Conservation (phyloP, 2,329 filamentous ascomycete species). For the Monilinia fructicola region DNA sequence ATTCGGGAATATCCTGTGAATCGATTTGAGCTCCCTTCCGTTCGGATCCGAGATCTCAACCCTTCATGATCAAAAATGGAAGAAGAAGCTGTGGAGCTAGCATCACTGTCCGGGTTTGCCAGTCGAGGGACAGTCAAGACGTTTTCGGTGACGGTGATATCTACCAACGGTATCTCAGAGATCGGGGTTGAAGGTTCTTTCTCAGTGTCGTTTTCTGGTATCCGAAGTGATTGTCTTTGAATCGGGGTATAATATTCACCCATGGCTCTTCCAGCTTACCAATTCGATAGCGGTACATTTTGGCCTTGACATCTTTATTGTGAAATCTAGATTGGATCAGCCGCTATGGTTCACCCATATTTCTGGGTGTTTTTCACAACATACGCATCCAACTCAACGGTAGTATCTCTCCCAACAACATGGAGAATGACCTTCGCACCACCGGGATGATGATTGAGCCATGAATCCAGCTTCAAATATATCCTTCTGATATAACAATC, state of each 20-base stretch:
- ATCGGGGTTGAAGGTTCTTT: constrained; percentile 13
- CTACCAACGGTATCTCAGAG: constrained; percentile 5
- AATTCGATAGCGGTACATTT: constrained; percentile 80
- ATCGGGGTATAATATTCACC: constrained; percentile 90
- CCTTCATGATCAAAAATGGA: constrained; percentile 9
- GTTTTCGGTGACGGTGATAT: constrained; percentile 61
- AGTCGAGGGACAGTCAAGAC: constrained; percentile 51
- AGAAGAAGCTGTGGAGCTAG: constrained; percentile 12
- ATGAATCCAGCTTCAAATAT: constrained; percentile 84
- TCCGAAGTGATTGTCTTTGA: constrained; percentile 48
- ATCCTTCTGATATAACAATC: constrained; percentile 13
- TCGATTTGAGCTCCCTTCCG: constrained; percentile 41
- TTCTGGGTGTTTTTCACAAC: constrained; percentile 41
- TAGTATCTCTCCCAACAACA: constrained; percentile 91
- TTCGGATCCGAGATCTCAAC: not conserved
- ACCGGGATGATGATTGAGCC: constrained; percentile 87
- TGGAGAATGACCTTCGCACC: constrained; percentile 88
- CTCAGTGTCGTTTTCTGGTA: not conserved
- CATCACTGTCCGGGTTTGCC: constrained; percentile 8
- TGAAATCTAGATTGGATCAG: constrained; percentile 62
- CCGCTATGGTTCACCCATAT: not conserved
- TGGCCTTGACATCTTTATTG: constrained; percentile 69
- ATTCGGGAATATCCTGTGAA: constrained; percentile 37
- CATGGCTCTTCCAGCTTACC: constrained; percentile 78
- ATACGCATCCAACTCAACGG: constrained; percentile 88